Base-by-base conservation (phyloP, 176 grass and related monocot genomes). In the Oryza longistaminata region DNA sequence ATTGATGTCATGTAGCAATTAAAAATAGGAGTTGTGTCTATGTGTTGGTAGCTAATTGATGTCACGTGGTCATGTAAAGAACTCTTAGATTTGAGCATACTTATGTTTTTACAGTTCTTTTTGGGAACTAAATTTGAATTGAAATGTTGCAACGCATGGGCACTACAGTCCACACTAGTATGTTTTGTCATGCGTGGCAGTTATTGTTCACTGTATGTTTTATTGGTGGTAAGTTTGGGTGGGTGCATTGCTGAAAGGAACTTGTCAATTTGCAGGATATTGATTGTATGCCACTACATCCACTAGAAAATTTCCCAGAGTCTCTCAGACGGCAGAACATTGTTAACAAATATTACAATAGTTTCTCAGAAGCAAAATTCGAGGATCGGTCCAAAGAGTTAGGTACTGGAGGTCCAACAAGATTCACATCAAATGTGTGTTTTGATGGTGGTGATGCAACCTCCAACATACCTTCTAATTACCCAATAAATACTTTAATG, bases 201-300 rank as follows among this genome's bases (percentile, higher is more conserved):
- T 52, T 74, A 21, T 73, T 6, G 12, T 73, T 48, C 0, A n/a
- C 7, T 24, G 27, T 27, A 73, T 7, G 6, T 4, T 29, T 9
- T 44, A 44, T 64, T 66, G 37, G 43, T 45, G 71, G 58, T 65
- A 72, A 44, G 26, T 64, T 21, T 35, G n/a, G 33, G 43, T 65
- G 61, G 42, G 73, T 83, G 81, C 45, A 74, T 34, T 83, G 77
- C 34, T 86, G 40, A 89, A 65, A 71, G 43, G 7, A 83, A 42
- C 9, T 85, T 76, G 19, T 75, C 64, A 64, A 49, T 35, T 90
- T 88, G 76, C 95, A 99, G 96, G 96, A 99, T 86, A 92, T 99
- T 60, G 96, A 99, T 79, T 99, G 93, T 75, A 94, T 96, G 93
- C 93, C 96, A 78, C 74, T 96, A 39, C 86, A 96, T 86, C 91